A percentile compares a stretch with the other conserved stretches of the same genome.
phyloP scores from a whole-genome alignment of 1,284 basidiomycete species.

The Irpex sp. region DNA sequence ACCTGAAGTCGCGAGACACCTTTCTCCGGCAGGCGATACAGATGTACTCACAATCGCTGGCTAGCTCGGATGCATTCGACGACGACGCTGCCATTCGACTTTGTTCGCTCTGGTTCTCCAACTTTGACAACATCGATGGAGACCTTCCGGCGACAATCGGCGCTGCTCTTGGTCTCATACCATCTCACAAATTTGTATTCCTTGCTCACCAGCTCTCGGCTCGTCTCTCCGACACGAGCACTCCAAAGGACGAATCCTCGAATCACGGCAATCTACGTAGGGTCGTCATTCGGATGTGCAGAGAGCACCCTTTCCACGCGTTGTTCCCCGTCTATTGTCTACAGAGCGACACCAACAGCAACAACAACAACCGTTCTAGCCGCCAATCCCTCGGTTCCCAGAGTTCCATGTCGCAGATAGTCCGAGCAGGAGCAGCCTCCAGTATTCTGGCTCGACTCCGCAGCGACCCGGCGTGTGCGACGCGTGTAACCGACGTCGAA shows the following conservation, averaged over 20 bases:
- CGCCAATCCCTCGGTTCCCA: constrained; percentile 35
- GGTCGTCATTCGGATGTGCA: constrained; percentile 75
- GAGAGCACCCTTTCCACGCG: constrained; percentile 92
- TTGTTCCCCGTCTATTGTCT: constrained; percentile 88
- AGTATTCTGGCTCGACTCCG: constrained; percentile 66
- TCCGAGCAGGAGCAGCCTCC: constrained; percentile 65
- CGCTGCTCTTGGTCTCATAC: constrained; percentile 57
- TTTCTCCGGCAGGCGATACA: constrained; percentile 77
- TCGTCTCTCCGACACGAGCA: constrained; percentile 54
- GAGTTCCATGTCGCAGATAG: constrained; percentile 37
- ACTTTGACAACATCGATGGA: constrained; percentile 54
- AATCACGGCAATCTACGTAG: constrained; percentile 66
- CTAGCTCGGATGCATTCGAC: constrained; percentile 69
- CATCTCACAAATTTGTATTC: constrained; percentile 87
- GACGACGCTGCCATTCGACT: constrained; percentile 78
- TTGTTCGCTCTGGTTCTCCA: constrained; percentile 89
- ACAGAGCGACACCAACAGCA: constrained; percentile 17
- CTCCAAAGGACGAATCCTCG: constrained; percentile 24
- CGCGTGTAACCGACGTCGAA: constrained; percentile 60
- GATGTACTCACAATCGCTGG: constrained; percentile 81
- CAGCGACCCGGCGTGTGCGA: constrained; percentile 31
- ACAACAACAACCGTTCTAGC: neutral
- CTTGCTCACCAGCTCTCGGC: constrained; percentile 92
- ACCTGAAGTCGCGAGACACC: constrained; percentile 52
- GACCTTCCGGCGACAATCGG: constrained; percentile 50